These are phyloP conservation scores for Erodium moschatum DNA, from an alignment of 441 rosid species.

Conservation along the genomic window DNA sequence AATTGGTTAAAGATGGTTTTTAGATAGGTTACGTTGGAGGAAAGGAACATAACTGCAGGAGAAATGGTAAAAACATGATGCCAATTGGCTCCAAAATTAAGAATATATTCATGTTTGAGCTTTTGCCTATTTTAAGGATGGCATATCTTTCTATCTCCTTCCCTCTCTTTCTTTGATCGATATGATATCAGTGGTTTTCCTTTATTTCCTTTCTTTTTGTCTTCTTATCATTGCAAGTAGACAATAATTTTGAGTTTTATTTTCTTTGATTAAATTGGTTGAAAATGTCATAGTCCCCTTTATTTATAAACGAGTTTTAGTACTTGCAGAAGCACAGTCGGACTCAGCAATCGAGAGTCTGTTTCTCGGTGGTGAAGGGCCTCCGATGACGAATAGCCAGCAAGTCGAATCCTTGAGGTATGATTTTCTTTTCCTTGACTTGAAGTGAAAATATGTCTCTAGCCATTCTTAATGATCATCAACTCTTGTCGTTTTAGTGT, in stretches of 20 bases:
- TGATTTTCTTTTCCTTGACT: neutral
- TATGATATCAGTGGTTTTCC: conserved; percentile 5
- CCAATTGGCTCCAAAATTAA: conserved; percentile 24
- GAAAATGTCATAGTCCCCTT: conserved; percentile 6
- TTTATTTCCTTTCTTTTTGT: neutral
- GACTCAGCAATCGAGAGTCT: conserved; percentile 36
- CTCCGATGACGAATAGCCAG: conserved; percentile 34
- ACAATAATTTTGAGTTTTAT: conserved; percentile 21
- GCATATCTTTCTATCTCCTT: neutral
- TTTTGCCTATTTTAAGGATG: conserved; percentile 16
- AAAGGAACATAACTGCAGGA: conserved; percentile 14
- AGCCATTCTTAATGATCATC: neutral
- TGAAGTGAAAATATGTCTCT: neutral
- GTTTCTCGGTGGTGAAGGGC: conserved; percentile 28
- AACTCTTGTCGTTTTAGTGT: conserved; percentile 27
- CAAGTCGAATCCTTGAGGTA: conserved; percentile 52
- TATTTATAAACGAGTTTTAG: conserved; percentile 19
- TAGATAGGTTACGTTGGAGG: conserved; percentile 2
- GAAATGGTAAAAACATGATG: conserved; percentile 15
- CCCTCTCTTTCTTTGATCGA: conserved; percentile 11
- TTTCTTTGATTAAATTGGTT: neutral
- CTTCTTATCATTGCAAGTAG: too few relatives aligned
- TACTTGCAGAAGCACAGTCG: conserved; percentile 37
- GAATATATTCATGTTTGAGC: conserved; percentile 43
- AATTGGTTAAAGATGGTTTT: neutral